Conservation (phyloP, 2,329 filamentous ascomycete genomes). For the Diaporthe vexans region DNA sequence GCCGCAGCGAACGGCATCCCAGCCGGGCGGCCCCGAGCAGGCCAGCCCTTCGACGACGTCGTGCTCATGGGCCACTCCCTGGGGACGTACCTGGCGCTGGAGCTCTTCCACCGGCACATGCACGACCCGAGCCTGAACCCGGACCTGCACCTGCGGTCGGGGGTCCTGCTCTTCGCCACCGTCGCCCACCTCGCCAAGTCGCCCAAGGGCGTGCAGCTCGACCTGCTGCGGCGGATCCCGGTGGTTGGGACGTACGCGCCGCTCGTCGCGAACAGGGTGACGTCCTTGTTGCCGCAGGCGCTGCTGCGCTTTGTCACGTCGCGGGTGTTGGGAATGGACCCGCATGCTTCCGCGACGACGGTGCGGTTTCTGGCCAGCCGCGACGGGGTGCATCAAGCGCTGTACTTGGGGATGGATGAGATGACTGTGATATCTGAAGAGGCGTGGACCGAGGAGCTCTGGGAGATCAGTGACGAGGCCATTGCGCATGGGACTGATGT, state of each 20-base stretch:
- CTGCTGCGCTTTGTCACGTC: conserved; percentile 60
- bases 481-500: conserved; percentile 42
- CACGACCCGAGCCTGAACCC: conserved; percentile 51
- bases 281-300: conserved; percentile 57
- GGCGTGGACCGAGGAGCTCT: conserved; percentile 68
- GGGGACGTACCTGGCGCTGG: conserved; percentile 78
- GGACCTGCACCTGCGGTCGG: conserved; percentile 62
- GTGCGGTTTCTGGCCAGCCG: conserved; percentile 67
- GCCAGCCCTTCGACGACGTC: conserved; percentile 66
- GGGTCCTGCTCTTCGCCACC: conserved; percentile 80
- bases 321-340: conserved; percentile 61
- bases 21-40: conserved; percentile 48
- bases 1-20: conserved; percentile 51
- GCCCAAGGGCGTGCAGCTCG: conserved; percentile 68
- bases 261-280: conserved; percentile 55
- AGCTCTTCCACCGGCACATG: conserved; percentile 72
- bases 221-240: conserved; percentile 57
- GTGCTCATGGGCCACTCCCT: conserved; percentile 82
- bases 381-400: conserved; percentile 71
- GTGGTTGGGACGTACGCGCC: conserved; percentile 58
- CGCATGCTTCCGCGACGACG: conserved; percentile 64
- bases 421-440: conserved; percentile 71
- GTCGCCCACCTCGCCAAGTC: conserved; percentile 78
- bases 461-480: conserved; percentile 60
- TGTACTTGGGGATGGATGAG: conserved; percentile 72